Percentiles rank a stretch among this genome's conserved stretches.
Evolutionary conservation across 805 yeast species (phyloP).

Genomic region (Metschnikowia bowlesiae): DNA sequence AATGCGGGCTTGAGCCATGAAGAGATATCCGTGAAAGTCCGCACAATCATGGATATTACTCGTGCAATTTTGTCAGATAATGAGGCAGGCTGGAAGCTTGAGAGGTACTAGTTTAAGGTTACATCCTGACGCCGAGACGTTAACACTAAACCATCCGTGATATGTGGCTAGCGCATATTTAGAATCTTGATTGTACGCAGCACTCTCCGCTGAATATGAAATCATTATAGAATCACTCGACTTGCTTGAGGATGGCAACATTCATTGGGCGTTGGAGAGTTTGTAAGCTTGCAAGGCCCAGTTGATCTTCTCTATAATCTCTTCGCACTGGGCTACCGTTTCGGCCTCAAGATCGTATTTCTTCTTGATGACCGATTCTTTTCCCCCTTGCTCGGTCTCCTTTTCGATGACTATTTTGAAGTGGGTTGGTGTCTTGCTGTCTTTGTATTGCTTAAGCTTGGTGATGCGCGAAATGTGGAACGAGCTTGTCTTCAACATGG

Average conservation of each 20-base stretch:
- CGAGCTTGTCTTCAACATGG: slow-evolving; percentile 75
- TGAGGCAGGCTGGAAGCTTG: not conserved
- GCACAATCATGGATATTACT: not conserved
- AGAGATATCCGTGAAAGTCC: not conserved
- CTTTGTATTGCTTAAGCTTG: slow-evolving; percentile 66
- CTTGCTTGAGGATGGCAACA: not conserved
- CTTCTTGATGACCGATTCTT: slow-evolving; percentile 65
- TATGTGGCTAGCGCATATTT: not conserved
- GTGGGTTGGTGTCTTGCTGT: slow-evolving; percentile 61
- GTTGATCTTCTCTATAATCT: slow-evolving; percentile 68
- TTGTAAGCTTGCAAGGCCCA: slow-evolving; percentile 53
- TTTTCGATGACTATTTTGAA: slow-evolving; percentile 70
- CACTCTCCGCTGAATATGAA: not conserved
- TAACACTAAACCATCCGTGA: not conserved
- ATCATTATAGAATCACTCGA: not conserved
- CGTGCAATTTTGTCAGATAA: not conserved
- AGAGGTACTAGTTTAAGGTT: not conserved
- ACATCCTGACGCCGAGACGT: not conserved
- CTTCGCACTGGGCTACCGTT: slow-evolving; percentile 55
- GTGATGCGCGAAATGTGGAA: slow-evolving; percentile 78
- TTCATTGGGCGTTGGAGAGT: slow-evolving; percentile 19
- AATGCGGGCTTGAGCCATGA: not conserved
- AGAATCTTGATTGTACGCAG: not conserved
- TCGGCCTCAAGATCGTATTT: slow-evolving; percentile 84
- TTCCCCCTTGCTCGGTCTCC: slow-evolving; percentile 25